Base-by-base conservation (phyloP, 345 rosid species). In the Rhodamnia argentea region DNA sequence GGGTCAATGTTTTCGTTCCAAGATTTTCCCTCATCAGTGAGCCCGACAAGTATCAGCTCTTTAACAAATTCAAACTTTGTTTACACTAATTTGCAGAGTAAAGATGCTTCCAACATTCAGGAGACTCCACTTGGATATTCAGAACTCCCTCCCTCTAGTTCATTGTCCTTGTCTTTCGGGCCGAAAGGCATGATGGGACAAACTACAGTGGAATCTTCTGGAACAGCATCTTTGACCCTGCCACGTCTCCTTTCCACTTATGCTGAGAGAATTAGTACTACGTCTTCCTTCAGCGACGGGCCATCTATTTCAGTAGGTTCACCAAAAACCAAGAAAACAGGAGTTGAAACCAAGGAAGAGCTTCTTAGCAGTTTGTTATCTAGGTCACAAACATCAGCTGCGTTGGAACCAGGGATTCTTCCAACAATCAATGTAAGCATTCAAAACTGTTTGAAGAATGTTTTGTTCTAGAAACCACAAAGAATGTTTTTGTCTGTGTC, bases 291-390 rank as follows among this genome's bases (percentile, higher is more conserved):
- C 85, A 91, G 90, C 62, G 99, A 96, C 42, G 95, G 94, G 37
- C 85, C 90, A 55, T 92, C 98, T 83, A 89, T 90, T 70, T 85
- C 93, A 47, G 87, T 86, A 32, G 91, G 92, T 85, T 95, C 99
- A 15, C 99, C 99, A 5, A 98, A 96, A 92, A 88, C 90, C 86
- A 98, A 97, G 98, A 96, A 98, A 90, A 93, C 96, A 2, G 98
- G 99, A 86, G 91, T 93, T 86, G 98, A 96, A 89, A 94, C 98
- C 82, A 94, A 92, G 88, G 98, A 93, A 87, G 98, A 96, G 37
- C 90, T 91, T 83, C 86, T 92, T 84, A 94, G 87, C 86, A 92
- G 92, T 91, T 84, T 95, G 86, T 86, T 95, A 87, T 89, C 92
- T 7, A 95, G 97, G 89, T 91, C 94, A 82, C 95, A 94, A 16